Evolutionary conservation across 768 basidiomycete species (phyloP), one percentile per base, ranked within the genome.

Genomic region (Termitomyces sp.): DNA sequence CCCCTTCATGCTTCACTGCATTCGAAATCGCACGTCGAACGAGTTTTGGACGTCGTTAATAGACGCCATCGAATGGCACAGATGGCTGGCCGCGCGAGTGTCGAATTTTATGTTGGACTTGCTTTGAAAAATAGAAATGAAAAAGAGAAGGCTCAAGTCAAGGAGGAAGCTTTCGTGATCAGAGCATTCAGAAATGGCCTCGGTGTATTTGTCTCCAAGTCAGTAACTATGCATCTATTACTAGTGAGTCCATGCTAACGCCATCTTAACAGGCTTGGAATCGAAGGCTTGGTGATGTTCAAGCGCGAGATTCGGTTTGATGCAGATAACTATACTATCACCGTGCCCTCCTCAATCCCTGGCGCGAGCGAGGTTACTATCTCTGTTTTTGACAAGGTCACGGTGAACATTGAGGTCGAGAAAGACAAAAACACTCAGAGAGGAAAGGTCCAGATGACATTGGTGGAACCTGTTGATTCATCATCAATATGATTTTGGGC

Each of bases 81-180:
- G 67, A 96, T 95, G 90, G 97, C 97, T 0, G 86, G 95, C 3
- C 80, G 97, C 14, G 97, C 97, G 0, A 96, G 93, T 67, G 89
- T 98, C 32, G 96, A 99, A 71, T 99, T 98, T 63, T 98, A 97
- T 64, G 94, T 98, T 27, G 95, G 96, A 0, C 74, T 99, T 16
- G 94, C 95, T 4, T 72, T 98, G 59, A 93, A 92, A 62, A 84
- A 81, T 2, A 77, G 86, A 14, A 80, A 79, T 44, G 78, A 79
- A 63, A 70, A 66, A 64, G 71, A 70, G 56, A 73, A 76, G 47
- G 70, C 63, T 8, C 68, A 70, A 39, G 85, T 91, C 11, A 71
- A 65, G 3, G 93, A 95, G 64, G 91, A 94, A 34, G 94, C 93
- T 5, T 96, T 90, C 66, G 93, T 99, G 44, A 96, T 98, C 56